phyloP scores from a whole-genome alignment of 441 rosid genomes.

The Brassica balearica region DNA sequence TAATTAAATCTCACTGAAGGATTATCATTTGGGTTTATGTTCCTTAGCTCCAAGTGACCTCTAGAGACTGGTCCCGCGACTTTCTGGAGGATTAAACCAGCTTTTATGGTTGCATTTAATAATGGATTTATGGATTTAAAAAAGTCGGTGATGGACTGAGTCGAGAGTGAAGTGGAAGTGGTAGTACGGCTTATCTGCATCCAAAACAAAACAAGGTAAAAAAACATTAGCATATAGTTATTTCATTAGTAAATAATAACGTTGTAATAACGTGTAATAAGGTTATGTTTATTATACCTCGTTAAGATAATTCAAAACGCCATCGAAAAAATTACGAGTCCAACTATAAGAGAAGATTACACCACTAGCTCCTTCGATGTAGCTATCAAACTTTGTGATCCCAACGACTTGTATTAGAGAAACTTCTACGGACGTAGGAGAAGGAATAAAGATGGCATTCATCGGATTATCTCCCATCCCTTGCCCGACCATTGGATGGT shows the following conservation, averaged over 20 bases:
- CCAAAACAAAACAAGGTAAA: neutral
- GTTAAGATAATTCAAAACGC: slow-evolving; percentile 33
- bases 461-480: slow-evolving; percentile 68
- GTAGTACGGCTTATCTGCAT: slow-evolving; percentile 30
- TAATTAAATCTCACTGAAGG: slow-evolving; percentile 66
- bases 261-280: neutral
- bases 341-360: slow-evolving; percentile 46
- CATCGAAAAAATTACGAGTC: slow-evolving; percentile 41
- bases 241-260: neutral
- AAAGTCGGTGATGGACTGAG: slow-evolving; percentile 39
- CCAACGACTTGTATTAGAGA: slow-evolving; percentile 64
- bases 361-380: slow-evolving; percentile 62
- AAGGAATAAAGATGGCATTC: slow-evolving; percentile 56
- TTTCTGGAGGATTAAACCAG: slow-evolving; percentile 58
- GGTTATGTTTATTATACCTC: slow-evolving; percentile 40
- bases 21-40: slow-evolving; percentile 50
- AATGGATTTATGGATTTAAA: slow-evolving; percentile 36
- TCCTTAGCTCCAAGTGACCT: slow-evolving; percentile 55
- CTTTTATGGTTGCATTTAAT: slow-evolving; percentile 44
- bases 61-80: slow-evolving; percentile 52
- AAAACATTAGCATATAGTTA: slow-evolving; percentile 14
- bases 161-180: slow-evolving; percentile 29
- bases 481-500: slow-evolving; percentile 63
- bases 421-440: slow-evolving; percentile 56
- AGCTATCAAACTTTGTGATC: slow-evolving; percentile 52